Percentiles rank a stretch among this genome's conserved stretches.
phyloP scores from a whole-genome alignment of 768 basidiomycete species.

The Xerocomus potaroensis region DNA sequence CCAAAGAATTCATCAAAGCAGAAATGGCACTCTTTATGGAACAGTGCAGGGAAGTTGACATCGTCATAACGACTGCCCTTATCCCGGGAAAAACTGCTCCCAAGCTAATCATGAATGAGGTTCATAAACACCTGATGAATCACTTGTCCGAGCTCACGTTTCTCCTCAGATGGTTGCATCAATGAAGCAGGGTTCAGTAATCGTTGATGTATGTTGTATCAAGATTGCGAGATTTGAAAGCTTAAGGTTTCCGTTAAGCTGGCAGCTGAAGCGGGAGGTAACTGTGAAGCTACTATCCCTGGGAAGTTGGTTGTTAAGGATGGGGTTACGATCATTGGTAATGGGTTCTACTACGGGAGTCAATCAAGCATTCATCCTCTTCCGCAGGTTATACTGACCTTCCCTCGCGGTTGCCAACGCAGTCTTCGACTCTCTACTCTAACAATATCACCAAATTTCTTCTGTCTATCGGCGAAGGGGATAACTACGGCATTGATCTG shows the following conservation, averaged over 20 bases:
- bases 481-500: conserved; percentile 62
- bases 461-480: conserved; percentile 66
- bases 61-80: conserved; percentile 82
- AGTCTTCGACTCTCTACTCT: conserved; percentile 85
- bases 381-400: conserved; percentile 73
- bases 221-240: neutral
- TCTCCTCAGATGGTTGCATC: conserved; percentile 63
- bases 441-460: conserved; percentile 91
- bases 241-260: conserved; percentile 23
- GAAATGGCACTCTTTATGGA: conserved; percentile 87
- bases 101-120: conserved; percentile 74
- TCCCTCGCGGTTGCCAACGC: conserved; percentile 84
- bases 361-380: conserved; percentile 1
- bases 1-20: conserved; percentile 82
- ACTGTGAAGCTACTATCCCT: conserved; percentile 78
- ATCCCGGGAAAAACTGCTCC: conserved; percentile 87
- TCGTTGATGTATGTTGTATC: conserved; percentile 55
- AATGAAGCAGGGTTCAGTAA: conserved; percentile 91
- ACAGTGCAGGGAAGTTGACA: conserved; percentile 87
- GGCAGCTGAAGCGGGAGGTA: conserved; percentile 87
- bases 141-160: conserved; percentile 6
- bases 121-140: conserved; percentile 7
- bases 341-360: conserved; percentile 7
- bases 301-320: conserved; percentile 64
- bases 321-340: conserved; percentile 83